Base-by-base conservation (phyloP, 2,329 filamentous ascomycete genomes). In the Biscogniauxia mediterranea region DNA sequence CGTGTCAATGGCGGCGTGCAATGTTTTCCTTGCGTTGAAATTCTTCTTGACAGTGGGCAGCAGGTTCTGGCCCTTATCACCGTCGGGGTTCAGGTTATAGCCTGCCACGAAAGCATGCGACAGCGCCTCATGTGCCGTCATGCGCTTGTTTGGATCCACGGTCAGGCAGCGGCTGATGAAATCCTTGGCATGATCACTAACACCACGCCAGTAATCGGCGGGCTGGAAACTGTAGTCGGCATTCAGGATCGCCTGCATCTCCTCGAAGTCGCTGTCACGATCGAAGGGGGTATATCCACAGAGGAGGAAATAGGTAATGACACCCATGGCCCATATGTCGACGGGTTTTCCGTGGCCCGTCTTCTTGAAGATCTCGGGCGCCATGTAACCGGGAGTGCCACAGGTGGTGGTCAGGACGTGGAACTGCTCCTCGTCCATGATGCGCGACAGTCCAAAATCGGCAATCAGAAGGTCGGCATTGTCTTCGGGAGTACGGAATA, bases 391-490 rank as follows among this genome's bases (percentile, higher is more conserved):
- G 3, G 95, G 95, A 1, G 95, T 99, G 62, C 95, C 95, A 75
- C 95, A 99, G 1, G 95, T 99, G 0, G 95, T 99, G 11, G 95
- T 99, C 64, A 99, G 81, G 28, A 98, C 94, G 74, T 98, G 95
- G 77, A 98, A 98, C 74, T 97, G 92, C 77, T 97, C 93, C 78
- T 98, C 95, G 73, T 99, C 95, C 94, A 99, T 98, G 78, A 99
- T 97, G 61, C 95, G 87, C 25, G 90, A 95, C 55, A 99, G 82
- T 9, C 95, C 95, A 76, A 99, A 99, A 75, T 99, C 95, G 64
- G 95, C 95, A 74, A 99, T 99, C 61, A 99, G 81, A 28, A 99
- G 84, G 77, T 99, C 95, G 54, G 95, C 93, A 72, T 98, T 98
- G 76, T 99, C 95, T 77, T 99, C 95, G 28, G 95, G 95, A 0